Evolutionary conservation across 495 filamentous ascomycete species (phyloP).

Genomic region (Hypoxylon trugodes): DNA sequence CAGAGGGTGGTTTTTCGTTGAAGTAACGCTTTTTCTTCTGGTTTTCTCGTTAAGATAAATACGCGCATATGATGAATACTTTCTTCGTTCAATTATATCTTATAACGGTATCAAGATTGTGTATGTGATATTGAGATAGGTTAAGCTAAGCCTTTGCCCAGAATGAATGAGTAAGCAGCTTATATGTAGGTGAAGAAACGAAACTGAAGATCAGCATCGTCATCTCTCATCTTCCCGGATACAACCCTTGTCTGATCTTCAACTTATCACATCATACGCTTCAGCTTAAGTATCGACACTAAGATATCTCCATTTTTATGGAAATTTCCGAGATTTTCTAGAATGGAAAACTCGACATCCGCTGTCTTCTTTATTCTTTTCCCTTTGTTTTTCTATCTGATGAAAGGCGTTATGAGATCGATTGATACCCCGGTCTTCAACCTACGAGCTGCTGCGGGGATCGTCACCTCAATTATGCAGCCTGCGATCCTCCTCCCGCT

Average conservation of each 20-base stretch:
- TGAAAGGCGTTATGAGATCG: no score
- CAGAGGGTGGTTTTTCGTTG: conserved; percentile 13
- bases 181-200: neutral
- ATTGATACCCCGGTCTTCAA: no score
- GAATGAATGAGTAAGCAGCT: no score
- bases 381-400: no score
- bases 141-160: no score
- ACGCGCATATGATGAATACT: conserved; percentile 46
- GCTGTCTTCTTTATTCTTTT: no score
- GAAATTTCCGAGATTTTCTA: no score
- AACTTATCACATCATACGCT: neutral
- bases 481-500: no score
- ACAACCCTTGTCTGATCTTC: neutral
- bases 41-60: conserved; percentile 33
- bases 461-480: no score
- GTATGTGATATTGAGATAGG: neutral
- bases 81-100: conserved; percentile 1
- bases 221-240: neutral
- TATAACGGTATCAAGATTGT: neutral
- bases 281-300: neutral
- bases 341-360: no score
- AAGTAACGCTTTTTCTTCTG: conserved; percentile 9
- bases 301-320: no score
- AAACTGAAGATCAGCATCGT: conserved; percentile 1
- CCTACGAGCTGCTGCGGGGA: no score